These are phyloP conservation scores for Iris pallida DNA, from an alignment of 116 monocot genomes.

Conservation along the genomic window DNA sequence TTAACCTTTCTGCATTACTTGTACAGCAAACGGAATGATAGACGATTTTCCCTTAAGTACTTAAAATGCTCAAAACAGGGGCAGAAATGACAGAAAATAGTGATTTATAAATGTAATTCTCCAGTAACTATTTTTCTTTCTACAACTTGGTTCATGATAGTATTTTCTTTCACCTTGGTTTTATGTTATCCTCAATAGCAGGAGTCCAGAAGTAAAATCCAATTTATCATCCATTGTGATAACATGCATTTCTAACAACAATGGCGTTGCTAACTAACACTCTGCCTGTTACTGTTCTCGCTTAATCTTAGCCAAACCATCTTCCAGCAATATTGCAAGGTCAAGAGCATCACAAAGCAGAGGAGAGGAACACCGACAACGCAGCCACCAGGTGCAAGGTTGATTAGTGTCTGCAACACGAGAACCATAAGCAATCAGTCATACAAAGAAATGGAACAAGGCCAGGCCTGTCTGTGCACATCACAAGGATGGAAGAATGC, in stretches of 20 bases:
- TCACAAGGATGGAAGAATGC: no score
- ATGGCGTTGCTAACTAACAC: constrained; percentile 6
- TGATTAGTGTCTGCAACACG: constrained; percentile 49
- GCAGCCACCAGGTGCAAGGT: constrained; percentile 53
- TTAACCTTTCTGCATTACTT: no score
- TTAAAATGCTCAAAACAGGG: no score
- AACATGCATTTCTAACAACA: neutral
- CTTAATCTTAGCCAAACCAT: constrained; percentile 63
- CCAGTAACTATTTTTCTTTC: no score
- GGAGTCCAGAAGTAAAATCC: neutral
- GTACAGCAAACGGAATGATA: no score
- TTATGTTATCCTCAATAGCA: neutral
- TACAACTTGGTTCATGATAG: no score
- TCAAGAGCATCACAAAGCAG: constrained; percentile 29
- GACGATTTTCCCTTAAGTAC: no score
- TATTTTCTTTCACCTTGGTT: neutral
- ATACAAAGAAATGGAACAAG: neutral
- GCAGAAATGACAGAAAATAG: no score
- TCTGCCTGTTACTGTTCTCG: constrained; percentile 25
- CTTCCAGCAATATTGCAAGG: constrained; percentile 69
- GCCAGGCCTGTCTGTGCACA: no score
- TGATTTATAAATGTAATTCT: no score
- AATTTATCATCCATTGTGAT: neutral
- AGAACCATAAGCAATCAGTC: neutral
- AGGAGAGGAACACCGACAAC: constrained; percentile 53